A percentile compares a stretch with the other conserved stretches of the same genome.
Conservation (phyloP, 139 green algal genomes). For the Astrephomene gubernaculifera region DNA sequence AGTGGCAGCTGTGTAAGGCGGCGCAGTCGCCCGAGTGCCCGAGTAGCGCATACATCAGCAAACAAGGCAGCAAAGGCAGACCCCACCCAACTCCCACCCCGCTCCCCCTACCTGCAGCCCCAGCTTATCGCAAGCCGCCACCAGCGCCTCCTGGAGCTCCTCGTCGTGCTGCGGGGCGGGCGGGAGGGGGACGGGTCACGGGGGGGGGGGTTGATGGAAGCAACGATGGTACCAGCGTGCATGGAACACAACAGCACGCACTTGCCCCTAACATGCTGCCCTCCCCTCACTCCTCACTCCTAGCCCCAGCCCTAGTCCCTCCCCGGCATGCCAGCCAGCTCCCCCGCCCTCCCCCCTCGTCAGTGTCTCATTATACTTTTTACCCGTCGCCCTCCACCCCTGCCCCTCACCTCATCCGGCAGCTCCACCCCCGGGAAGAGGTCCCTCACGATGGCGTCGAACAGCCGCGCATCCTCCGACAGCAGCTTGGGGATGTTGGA, state of each 20-base stretch:
- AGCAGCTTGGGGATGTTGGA: slow-evolving; percentile 88
- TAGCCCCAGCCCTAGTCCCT: too few species aligned
- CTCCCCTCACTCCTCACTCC: too few species aligned
- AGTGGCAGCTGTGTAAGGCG: too few species aligned
- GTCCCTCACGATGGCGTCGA: slow-evolving; percentile 82
- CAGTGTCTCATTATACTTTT: too few species aligned
- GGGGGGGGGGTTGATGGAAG: neutral
- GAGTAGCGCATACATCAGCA: too few species aligned
- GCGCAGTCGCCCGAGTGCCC: too few species aligned
- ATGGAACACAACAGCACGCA: too few species aligned
- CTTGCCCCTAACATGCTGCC: too few species aligned
- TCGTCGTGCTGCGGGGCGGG: neutral
- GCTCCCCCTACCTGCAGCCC: slow-evolving; percentile 37
- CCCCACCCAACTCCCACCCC: neutral
- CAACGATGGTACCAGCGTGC: too few species aligned
- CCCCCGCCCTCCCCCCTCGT: too few species aligned
- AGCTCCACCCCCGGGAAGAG: slow-evolving; percentile 81
- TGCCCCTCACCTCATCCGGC: neutral
- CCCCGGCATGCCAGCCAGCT: too few species aligned
- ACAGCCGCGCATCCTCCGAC: slow-evolving; percentile 74
- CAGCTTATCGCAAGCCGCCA: neutral
- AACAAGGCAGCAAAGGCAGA: neutral
- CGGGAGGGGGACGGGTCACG: neutral
- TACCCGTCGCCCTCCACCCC: neutral
- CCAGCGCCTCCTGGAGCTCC: slow-evolving; percentile 37